Evolutionary conservation across 306 rosid genomes (phyloP), one percentile per base, ranked within the genome.

Genomic region (Heteromeles arbutifolia): DNA sequence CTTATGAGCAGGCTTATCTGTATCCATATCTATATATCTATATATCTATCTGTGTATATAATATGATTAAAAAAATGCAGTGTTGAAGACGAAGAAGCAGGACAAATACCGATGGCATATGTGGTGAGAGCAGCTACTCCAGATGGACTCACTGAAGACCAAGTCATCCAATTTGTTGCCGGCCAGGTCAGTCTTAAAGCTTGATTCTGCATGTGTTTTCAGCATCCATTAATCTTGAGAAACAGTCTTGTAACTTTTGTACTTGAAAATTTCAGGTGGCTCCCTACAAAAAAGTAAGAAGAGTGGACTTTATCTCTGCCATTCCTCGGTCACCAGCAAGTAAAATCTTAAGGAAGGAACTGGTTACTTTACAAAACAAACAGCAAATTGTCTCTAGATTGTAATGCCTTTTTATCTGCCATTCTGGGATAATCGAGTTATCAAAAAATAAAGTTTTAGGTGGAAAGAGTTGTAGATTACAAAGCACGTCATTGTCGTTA

Each of bases 271-370:
- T 83, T 69, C 90, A 93, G 98, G 98, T 93, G 80, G 98, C 98
- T 11, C 91, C 98, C 22, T 93, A 88, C 74, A 93, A 88, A 88
- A 93, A 93, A 83, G 80, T 91, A 61, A 86, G 97, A 86, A 85
- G 76, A 77, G 97, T 94, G 69, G 76, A 81, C 29, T 91, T 94
- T 57, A 85, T 85, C 45, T 78, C 81, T 63, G 69, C 84, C 41
- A 88, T 94, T 79, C 98, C 97, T 71, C 87, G 90, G 80, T 94
- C 98, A 52, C 83, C 86, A 69, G 94, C 98, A 45, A 96, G 98
- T 82, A 94, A 90, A 89, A 94, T 91, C 72, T 79, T 94, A 82
- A 91, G 98, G 76, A 94, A 94, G 88, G 91, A 94, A 69, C 90
- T 94, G 77, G 79, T 94, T 24, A 59, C 6, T 63, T 78, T 87